Evolutionary conservation across 2,329 filamentous ascomycete genomes (phyloP).

Genomic region (Didymella keratinophila): DNA sequence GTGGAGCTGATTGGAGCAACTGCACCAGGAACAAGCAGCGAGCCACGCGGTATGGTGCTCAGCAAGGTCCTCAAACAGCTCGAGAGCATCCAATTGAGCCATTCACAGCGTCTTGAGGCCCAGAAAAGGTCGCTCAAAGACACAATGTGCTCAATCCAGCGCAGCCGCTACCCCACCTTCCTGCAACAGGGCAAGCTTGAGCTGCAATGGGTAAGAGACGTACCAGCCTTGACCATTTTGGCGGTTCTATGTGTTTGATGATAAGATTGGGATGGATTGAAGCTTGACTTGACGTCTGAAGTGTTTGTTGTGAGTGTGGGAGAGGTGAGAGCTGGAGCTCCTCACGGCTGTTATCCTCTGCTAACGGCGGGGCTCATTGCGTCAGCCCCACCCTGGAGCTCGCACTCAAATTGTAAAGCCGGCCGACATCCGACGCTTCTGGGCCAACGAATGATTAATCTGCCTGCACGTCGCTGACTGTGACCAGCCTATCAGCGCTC

Average conservation of each 20-base stretch:
- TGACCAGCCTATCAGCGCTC: conserved; percentile 20
- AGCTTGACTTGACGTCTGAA: conserved; percentile 23
- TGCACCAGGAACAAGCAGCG: conserved; percentile 17
- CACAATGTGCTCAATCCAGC: conserved; percentile 69
- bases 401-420: conserved; percentile 20
- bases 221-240: conserved; percentile 99
- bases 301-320: conserved; percentile 22
- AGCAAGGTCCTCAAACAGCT: conserved; percentile 37
- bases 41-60: conserved; percentile 18
- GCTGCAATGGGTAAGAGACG: conserved; percentile 51
- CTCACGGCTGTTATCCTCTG: conserved; percentile 26
- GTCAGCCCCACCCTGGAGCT: conserved; percentile 27
- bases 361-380: conserved; percentile 36
- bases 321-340: conserved; percentile 34
- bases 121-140: conserved; percentile 22
- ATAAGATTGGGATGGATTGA: conserved; percentile 28
- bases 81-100: conserved; percentile 32
- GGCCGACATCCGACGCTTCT: conserved; percentile 15
- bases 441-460: conserved; percentile 44
- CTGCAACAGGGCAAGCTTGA: conserved; percentile 34
- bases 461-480: conserved; percentile 17
- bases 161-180: conserved; percentile 52
- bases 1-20: conserved; percentile 37
- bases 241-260: conserved; percentile 54
- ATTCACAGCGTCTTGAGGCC: conserved; percentile 17